Base-by-base conservation (phyloP, 805 yeast genomes). In the Kazachstania viticola region DNA sequence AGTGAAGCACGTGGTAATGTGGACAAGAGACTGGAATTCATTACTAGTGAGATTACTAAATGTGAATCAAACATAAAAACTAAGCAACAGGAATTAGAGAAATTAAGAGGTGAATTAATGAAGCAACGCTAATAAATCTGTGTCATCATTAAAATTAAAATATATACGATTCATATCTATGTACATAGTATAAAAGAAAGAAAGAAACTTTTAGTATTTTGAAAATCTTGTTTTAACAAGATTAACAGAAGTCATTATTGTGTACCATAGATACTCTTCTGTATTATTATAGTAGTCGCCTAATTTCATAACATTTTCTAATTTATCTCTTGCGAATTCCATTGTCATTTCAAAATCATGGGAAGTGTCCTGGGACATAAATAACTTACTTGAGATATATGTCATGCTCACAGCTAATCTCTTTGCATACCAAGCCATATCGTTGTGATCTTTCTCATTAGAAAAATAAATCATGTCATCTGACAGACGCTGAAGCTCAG, bases 351-450 rank as follows among this genome's bases (percentile, higher is more conserved):
- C 35, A 45, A 62, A 79, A 19, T 59, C 67, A 2, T 50, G 46
- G 14, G 88, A 75, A 15, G 61, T 62, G 54, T 88, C 96, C 43
- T 70, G 77, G 27, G 82, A 61, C 91, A 79, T 79, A 60, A 71
- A 83, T 39, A 83, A 59, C 54, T 88, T 96, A 25, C 79, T 61
- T 24, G 78, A 71, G 3, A 80, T 79, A 53, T 81, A 83, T 2
- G 79, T 68, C 2, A 79, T 65, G 16, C 81, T 69, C 12, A 88
- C 51, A 7, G 80, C 69, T 12, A 79, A 60, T 41, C 98, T 65
- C 49, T 85, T 81, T n/a, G 93, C 64, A 55, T 88, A 88, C 98
- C 98, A 88, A 3, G 83, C 79, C 51, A 80, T 76, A 54, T 84
- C 95, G 14, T 60, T 44, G 29, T 48, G 47, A 41, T 75, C 75